Evolutionary conservation across 495 filamentous ascomycete species (phyloP).

Genomic region (Symbiotaphrina buchneri): DNA sequence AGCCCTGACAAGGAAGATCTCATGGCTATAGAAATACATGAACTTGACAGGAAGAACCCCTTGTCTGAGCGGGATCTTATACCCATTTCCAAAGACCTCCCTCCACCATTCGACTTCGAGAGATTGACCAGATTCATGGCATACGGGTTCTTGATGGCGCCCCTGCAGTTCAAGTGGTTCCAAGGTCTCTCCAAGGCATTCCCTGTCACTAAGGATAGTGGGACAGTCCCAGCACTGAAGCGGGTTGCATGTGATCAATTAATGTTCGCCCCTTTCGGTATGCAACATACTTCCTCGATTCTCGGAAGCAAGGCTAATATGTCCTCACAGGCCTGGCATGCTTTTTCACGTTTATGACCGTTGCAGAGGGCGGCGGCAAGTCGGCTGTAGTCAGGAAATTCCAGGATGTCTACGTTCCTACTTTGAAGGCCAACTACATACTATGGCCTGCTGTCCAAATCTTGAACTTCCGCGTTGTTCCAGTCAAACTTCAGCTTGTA

Average conservation of each 20-base stretch:
- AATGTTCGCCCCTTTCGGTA: constrained; percentile 83
- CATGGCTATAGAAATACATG: constrained; percentile 72
- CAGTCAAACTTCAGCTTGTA: constrained; percentile 91
- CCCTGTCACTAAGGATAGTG: constrained; percentile 57
- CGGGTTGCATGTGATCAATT: constrained; percentile 84
- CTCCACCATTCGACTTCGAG: constrained; percentile 88
- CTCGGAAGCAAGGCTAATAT: constrained; percentile 3
- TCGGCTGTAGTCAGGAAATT: constrained; percentile 68
- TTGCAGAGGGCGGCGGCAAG: constrained; percentile 80
- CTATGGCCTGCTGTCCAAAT: constrained; percentile 95
- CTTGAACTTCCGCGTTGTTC: constrained; percentile 87
- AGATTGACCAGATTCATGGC: constrained; percentile 83
- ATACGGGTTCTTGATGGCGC: constrained; percentile 90
- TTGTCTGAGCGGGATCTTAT: constrained; percentile 43
- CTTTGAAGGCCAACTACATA: constrained; percentile 87
- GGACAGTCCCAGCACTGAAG: constrained; percentile 61
- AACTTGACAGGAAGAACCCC: constrained; percentile 67
- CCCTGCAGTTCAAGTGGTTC: constrained; percentile 95
- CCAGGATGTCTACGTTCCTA: constrained; percentile 77
- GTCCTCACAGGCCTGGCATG: constrained; percentile 37
- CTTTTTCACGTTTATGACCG: constrained; percentile 94
- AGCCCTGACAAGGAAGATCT: constrained; percentile 41
- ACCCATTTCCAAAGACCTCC: constrained; percentile 31
- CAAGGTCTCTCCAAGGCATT: constrained; percentile 63
- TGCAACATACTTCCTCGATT: constrained; percentile 5